Conservation (phyloP, 148 eudicot species). For the Nepenthes gracilis region DNA sequence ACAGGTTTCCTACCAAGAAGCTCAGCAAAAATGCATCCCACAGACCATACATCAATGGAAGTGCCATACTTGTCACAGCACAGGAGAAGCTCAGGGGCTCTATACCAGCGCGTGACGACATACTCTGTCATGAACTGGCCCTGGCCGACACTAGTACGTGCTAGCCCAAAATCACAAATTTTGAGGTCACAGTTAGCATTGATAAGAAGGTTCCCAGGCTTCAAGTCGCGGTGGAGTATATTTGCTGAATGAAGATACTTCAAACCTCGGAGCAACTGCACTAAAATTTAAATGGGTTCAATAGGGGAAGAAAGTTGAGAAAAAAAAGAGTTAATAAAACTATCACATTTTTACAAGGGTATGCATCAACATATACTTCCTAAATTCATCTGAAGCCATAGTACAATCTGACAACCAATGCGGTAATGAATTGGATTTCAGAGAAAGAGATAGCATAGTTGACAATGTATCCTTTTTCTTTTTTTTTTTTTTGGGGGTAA, state of each 20-base stretch:
- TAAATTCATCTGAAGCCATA: no score
- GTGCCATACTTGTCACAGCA: slow-evolving; percentile 15
- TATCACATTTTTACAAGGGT: not conserved
- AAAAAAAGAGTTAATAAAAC: not conserved
- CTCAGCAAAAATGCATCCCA: slow-evolving; percentile 38
- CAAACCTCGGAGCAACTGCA: slow-evolving; percentile 31
- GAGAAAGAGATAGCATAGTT: no score
- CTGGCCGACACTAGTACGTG: slow-evolving; percentile 15
- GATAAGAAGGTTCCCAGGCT: slow-evolving; percentile 31
- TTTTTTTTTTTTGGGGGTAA: no score
- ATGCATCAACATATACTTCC: no score
- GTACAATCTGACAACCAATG: no score
- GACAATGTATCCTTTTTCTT: no score
- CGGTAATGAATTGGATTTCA: no score
- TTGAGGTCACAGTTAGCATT: slow-evolving; percentile 26
- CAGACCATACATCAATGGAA: slow-evolving; percentile 35
- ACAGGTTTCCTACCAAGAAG: slow-evolving; percentile 20
- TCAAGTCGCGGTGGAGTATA: slow-evolving; percentile 37
- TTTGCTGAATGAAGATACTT: slow-evolving; percentile 28
- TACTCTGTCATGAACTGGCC: slow-evolving; percentile 21
- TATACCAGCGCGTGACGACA: slow-evolving; percentile 28
- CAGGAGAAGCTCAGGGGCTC: slow-evolving; percentile 33
- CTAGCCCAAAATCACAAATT: slow-evolving; percentile 38
- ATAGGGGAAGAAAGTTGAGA: not conserved
- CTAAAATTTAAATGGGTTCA: not conserved